These are phyloP conservation scores for Yarrowia yakushimensis DNA, from an alignment of 805 yeast genomes.

Conservation along the genomic window DNA sequence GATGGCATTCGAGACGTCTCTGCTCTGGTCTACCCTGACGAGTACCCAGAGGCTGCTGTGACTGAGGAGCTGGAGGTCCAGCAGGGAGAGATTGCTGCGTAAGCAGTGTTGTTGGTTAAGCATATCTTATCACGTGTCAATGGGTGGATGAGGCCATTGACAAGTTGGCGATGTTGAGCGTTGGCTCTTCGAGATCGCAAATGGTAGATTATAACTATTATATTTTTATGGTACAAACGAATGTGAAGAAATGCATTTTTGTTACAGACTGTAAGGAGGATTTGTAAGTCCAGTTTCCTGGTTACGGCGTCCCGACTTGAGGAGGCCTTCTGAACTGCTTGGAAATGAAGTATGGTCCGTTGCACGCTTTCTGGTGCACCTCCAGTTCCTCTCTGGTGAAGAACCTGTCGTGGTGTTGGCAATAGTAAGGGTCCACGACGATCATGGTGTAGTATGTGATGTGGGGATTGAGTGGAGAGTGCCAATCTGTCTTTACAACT, in stretches of 20 bases:
- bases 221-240: not conserved
- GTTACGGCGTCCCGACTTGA: not conserved
- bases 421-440: not conserved
- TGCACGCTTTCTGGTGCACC: not conserved
- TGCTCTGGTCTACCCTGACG: slow-evolving; percentile 3
- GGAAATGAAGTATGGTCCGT: not conserved
- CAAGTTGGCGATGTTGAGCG: not conserved
- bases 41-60: slow-evolving; percentile 5
- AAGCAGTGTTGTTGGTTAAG: not conserved
- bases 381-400: not conserved
- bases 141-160: not conserved
- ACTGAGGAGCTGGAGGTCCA: slow-evolving; percentile 8
- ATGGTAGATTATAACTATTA: slow-evolving; percentile 6
- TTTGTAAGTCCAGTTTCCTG: too few relatives aligned
- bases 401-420: not conserved
- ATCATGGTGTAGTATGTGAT: not conserved
- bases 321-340: not conserved
- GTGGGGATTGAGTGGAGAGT: too few relatives aligned
- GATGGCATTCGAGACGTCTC: slow-evolving; percentile 45
- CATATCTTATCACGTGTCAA: not conserved
- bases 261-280: too few relatives aligned
- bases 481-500: too few relatives aligned
- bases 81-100: slow-evolving; percentile 16
- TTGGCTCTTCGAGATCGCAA: not conserved
- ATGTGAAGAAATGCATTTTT: not conserved